phyloP scores from a whole-genome alignment of 306 rosid species.

The Fragaria vesca region DNA sequence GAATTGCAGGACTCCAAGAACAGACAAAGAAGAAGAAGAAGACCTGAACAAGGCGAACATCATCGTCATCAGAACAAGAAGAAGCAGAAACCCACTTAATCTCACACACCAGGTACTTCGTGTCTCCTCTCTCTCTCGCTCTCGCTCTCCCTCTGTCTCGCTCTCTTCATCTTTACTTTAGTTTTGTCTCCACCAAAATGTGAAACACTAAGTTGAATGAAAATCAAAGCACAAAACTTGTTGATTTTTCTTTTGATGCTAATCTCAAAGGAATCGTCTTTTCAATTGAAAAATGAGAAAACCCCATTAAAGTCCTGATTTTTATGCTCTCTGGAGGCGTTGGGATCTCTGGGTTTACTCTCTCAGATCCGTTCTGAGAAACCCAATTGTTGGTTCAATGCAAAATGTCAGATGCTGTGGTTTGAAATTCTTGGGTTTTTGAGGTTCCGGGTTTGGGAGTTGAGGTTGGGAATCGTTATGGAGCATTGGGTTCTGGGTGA shows the following conservation, averaged over 20 bases:
- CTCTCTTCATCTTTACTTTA: not conserved
- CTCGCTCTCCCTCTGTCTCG: not conserved
- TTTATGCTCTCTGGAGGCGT: constrained; percentile 21
- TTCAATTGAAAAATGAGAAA: constrained; percentile 7
- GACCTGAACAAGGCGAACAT: constrained; percentile 23
- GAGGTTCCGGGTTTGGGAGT: constrained; percentile 1
- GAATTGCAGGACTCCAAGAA: constrained; percentile 41
- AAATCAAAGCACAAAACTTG: not conserved
- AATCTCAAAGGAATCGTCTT: not conserved
- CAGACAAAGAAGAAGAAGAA: constrained; percentile 10
- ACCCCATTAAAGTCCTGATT: constrained; percentile 12
- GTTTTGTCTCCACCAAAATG: constrained; percentile 11
- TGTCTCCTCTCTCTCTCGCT: not conserved
- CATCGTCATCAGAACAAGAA: not conserved
- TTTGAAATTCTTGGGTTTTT: not conserved
- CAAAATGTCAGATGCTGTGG: not conserved
- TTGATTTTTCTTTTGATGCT: not conserved
- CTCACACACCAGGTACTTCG: constrained; percentile 42
- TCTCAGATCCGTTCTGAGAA: constrained; percentile 40
- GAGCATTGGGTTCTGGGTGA: constrained; percentile 7
- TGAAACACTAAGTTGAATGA: not conserved
- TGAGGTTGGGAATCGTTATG: constrained; percentile 5
- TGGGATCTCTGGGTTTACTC: constrained; percentile 23
- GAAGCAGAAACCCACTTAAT: constrained; percentile 22
- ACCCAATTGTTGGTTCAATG: constrained; percentile 24